Evolutionary conservation across 2,329 filamentous ascomycete genomes (phyloP).

Genomic region (Colletotrichum sp.): DNA sequence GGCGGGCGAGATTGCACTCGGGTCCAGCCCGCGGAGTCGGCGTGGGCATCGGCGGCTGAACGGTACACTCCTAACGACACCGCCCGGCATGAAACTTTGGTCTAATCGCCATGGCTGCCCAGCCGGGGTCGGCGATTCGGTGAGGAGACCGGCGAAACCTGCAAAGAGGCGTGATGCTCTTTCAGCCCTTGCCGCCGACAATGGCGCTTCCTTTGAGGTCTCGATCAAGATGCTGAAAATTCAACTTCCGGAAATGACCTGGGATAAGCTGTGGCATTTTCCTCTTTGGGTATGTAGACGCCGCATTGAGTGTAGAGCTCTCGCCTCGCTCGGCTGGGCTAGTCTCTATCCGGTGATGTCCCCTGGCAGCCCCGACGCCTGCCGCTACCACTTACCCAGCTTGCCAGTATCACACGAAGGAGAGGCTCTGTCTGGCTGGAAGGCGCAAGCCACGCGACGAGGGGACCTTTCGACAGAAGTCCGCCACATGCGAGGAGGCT

Average conservation of each 20-base stretch:
- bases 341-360: background rate
- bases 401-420: background rate
- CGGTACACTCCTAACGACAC: rapidly evolving
- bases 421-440: rapidly evolving
- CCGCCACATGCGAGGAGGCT: background rate
- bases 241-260: background rate
- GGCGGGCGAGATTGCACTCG: rapidly evolving
- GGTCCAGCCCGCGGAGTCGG: background rate
- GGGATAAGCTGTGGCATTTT: background rate
- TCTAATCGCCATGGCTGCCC: background rate
- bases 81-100: background rate
- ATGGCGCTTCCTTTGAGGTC: background rate
- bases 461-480: background rate
- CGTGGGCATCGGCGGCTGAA: background rate
- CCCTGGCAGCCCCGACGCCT: background rate
- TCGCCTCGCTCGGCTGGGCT: background rate
- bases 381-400: background rate
- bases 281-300: background rate
- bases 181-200: background rate
- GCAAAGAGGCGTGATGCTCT: background rate
- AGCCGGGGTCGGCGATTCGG: background rate
- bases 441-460: background rate
- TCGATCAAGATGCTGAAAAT: background rate
- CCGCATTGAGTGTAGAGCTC: background rate
- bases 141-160: background rate